phyloP scores from a whole-genome alignment of 2,329 filamentous ascomycete genomes.

The Pseudodiploospora longispora region DNA sequence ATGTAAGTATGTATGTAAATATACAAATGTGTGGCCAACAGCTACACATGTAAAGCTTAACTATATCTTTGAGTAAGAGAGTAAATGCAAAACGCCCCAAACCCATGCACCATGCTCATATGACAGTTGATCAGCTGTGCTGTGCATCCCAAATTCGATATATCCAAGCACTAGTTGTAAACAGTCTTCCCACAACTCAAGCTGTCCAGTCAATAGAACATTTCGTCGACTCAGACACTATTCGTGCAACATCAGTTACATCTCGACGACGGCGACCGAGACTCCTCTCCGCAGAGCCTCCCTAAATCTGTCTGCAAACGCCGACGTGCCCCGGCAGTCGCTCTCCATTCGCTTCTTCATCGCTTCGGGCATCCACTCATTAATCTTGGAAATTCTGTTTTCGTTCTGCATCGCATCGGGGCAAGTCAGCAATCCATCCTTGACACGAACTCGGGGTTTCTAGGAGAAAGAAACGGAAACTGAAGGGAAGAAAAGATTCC shows the following conservation, averaged over 20 bases:
- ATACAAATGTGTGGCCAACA: no score
- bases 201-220: background rate
- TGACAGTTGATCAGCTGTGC: no score
- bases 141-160: no score
- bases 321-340: conserved; percentile 43
- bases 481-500: background rate
- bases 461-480: background rate
- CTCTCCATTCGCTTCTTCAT: conserved; percentile 45
- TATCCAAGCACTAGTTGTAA: no score
- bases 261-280: conserved; percentile 3
- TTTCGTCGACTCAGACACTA: background rate
- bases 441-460: background rate
- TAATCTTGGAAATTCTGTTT: conserved; percentile 57
- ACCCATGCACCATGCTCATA: no score
- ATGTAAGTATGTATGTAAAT: no score
- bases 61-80: no score
- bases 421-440: background rate
- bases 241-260: background rate
- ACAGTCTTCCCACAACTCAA: no score
- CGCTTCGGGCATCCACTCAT: conserved; percentile 53
- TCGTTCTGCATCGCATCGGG: conserved; percentile 36
- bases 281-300: conserved; percentile 33
- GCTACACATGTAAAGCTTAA: no score
- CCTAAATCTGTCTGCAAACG: conserved; percentile 46
- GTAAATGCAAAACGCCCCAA: no score